A percentile compares a stretch with the other conserved stretches of the same genome.
Evolutionary conservation across 2,329 filamentous ascomycete genomes (phyloP).

Genomic region (Phyllosticta paracitricarpa): DNA sequence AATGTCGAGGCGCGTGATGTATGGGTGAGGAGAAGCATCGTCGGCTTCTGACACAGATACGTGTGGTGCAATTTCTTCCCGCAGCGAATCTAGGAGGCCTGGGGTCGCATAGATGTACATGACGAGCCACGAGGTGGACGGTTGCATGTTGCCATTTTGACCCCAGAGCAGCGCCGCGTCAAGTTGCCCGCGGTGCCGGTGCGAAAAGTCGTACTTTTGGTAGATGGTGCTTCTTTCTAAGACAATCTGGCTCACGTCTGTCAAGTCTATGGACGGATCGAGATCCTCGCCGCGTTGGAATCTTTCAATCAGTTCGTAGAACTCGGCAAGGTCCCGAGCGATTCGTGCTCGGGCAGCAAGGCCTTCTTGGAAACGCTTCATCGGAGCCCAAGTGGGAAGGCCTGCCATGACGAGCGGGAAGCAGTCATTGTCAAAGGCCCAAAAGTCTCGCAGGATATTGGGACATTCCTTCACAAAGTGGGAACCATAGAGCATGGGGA

Average conservation of each 20-base stretch:
- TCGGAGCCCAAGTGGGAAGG: constrained; percentile 41
- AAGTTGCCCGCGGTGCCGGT: constrained; percentile 20
- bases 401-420: constrained; percentile 40
- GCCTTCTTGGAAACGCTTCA: constrained; percentile 39
- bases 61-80: constrained; percentile 26
- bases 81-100: constrained; percentile 18
- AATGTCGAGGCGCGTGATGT: not conserved
- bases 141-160: constrained; percentile 40
- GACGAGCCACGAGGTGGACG: constrained; percentile 34
- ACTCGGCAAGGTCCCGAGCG: constrained; percentile 17
- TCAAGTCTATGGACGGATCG: constrained; percentile 20
- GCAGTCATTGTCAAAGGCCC: constrained; percentile 42
- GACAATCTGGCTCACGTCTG: constrained; percentile 25
- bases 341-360: constrained; percentile 28
- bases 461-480: constrained; percentile 45
- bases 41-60: constrained; percentile 18
- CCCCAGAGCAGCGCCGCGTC: constrained; percentile 42
- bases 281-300: constrained; percentile 20
- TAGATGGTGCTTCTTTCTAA: constrained; percentile 22
- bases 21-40: not conserved
- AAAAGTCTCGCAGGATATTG: constrained; percentile 41
- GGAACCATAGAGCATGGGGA: constrained; percentile 26
- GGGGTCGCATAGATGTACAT: constrained; percentile 21
- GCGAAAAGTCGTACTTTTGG: constrained; percentile 19
- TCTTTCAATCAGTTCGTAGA: constrained; percentile 19